Conservation (phyloP, 192 early-diverging fungal genomes). For the Gryganskiella cystojenkinii region DNA sequence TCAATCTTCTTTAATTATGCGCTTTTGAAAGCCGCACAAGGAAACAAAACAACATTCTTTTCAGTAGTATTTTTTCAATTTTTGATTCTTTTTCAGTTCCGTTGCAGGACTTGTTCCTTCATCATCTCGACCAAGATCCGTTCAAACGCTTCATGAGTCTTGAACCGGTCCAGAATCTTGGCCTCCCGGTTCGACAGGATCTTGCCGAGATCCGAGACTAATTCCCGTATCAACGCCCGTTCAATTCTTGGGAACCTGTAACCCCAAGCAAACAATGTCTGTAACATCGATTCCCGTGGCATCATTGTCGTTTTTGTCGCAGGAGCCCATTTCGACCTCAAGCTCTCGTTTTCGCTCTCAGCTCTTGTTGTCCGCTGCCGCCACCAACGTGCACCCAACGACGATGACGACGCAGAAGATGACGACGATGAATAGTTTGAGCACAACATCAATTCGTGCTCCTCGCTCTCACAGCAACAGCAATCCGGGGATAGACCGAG, state of each 20-base stretch:
- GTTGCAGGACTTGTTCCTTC: neutral
- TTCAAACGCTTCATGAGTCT: constrained; percentile 19
- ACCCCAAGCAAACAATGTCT: constrained; percentile 39
- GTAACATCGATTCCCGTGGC: constrained; percentile 1
- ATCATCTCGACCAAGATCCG: constrained; percentile 13
- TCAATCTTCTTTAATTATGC: no score
- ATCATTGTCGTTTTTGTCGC: neutral
- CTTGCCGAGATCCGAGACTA: constrained; percentile 7
- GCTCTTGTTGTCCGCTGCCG: neutral
- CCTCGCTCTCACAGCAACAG: neutral
- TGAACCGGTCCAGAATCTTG: constrained; percentile 6
- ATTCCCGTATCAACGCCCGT: constrained; percentile 4
- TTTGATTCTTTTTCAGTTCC: neutral
- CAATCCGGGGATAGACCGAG: constrained; percentile 6
- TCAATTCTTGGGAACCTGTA: constrained; percentile 28
- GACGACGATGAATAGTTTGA: neutral
- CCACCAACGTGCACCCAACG: no score
- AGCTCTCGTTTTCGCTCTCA: neutral
- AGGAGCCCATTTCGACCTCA: neutral
- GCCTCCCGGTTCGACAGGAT: neutral
- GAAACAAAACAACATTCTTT: no score
- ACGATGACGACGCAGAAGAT: no score
- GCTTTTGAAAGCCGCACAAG: no score
- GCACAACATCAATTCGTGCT: neutral
- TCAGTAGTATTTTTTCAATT: no score